Evolutionary conservation across 1,139 yeast genomes (phyloP).

Genomic region (Saccharomyces hybrid): DNA sequence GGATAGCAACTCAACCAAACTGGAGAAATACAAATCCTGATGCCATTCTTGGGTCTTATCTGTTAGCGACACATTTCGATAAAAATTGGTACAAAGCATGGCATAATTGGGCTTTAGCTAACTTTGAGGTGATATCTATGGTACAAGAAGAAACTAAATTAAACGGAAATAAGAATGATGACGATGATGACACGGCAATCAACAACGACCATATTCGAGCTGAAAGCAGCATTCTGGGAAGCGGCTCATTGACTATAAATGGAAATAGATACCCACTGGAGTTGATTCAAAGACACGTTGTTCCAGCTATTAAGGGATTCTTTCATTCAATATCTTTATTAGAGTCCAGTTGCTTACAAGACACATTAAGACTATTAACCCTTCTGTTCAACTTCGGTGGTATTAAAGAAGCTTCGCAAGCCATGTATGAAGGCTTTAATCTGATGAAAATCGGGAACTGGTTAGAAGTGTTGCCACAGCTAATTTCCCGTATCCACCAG

Average conservation of each 20-base stretch:
- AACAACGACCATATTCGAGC: background rate
- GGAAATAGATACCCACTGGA: constrained; percentile 41
- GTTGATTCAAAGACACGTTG: constrained; percentile 74
- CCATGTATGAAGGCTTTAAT: constrained; percentile 84
- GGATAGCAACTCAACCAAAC: constrained; percentile 64
- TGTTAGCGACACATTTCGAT: constrained; percentile 92
- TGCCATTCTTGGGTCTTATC: constrained; percentile 82
- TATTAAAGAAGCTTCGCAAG: constrained; percentile 78
- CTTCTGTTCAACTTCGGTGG: constrained; percentile 97
- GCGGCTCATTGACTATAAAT: constrained; percentile 18
- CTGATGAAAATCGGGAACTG: constrained; percentile 88
- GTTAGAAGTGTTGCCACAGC: constrained; percentile 92
- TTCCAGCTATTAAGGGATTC: constrained; percentile 91
- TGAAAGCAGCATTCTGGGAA: constrained; percentile 21
- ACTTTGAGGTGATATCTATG: constrained; percentile 83
- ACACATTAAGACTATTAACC: constrained; percentile 79
- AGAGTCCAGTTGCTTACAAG: constrained; percentile 80
- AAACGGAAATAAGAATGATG: constrained; percentile 19
- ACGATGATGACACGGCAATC: constrained; percentile 10
- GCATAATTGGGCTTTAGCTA: constrained; percentile 99
- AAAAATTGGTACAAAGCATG: constrained; percentile 94
- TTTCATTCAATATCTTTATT: constrained; percentile 91
- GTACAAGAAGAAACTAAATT: constrained; percentile 29
- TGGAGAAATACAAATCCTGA: constrained; percentile 68
- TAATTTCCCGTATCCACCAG: constrained; percentile 93